Percentiles rank a stretch among this genome's conserved stretches.
Evolutionary conservation across 2,329 filamentous ascomycete genomes (phyloP).

Genomic region (Dactylellina parvicollis): DNA sequence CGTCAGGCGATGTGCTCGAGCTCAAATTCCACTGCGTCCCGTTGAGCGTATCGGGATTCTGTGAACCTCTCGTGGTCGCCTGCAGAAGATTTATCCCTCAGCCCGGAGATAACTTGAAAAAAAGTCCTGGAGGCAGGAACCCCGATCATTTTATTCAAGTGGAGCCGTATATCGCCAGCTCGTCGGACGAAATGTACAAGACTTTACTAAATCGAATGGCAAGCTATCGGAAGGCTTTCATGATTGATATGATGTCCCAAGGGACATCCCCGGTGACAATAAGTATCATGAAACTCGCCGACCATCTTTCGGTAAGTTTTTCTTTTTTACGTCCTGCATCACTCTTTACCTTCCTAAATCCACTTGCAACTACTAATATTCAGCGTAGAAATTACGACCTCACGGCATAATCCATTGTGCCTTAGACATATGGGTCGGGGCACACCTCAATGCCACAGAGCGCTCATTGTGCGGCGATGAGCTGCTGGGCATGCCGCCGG

Average conservation of each 20-base stretch:
- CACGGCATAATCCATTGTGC: slow-evolving; percentile 51
- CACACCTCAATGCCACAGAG: slow-evolving; percentile 47
- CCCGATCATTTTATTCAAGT: slow-evolving; percentile 44
- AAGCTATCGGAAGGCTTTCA: slow-evolving; percentile 49
- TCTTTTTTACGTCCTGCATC: neutral
- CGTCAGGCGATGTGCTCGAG: slow-evolving; percentile 11
- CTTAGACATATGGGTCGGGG: slow-evolving; percentile 52
- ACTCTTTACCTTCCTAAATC: slow-evolving; percentile 22
- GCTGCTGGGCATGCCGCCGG: slow-evolving; percentile 40
- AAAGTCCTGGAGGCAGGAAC: slow-evolving; percentile 40
- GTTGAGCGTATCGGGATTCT: slow-evolving; percentile 29
- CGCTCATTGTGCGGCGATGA: slow-evolving; percentile 47
- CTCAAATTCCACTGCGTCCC: slow-evolving; percentile 48
- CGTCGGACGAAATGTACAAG: slow-evolving; percentile 49
- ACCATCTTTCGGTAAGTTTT: slow-evolving; percentile 45
- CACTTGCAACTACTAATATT: slow-evolving; percentile 13
- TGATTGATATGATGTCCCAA: slow-evolving; percentile 48
- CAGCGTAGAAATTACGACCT: slow-evolving; percentile 42
- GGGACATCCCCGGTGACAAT: slow-evolving; percentile 38
- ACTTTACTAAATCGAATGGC: slow-evolving; percentile 41
- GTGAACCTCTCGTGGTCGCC: slow-evolving; percentile 41
- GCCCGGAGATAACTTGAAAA: slow-evolving; percentile 50
- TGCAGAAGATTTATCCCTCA: slow-evolving; percentile 42
- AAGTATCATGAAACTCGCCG: slow-evolving; percentile 45
- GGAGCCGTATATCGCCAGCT: slow-evolving; percentile 39